These are phyloP conservation scores for Capronia americana DNA, from an alignment of 2,329 filamentous ascomycete genomes.

Conservation along the genomic window DNA sequence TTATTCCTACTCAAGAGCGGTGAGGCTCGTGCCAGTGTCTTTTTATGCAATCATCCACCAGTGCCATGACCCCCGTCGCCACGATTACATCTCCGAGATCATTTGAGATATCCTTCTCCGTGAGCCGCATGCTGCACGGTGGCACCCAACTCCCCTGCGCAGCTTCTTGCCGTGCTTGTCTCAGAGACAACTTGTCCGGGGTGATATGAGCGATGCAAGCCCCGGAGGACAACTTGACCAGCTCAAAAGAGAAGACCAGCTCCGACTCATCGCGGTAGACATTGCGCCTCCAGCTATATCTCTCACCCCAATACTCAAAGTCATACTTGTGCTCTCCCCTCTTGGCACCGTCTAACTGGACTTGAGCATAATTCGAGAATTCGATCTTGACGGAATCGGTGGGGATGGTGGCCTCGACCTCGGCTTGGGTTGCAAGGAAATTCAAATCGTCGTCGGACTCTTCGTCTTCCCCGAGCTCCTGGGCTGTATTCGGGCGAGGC, in stretches of 20 bases:
- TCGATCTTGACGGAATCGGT: conserved; percentile 87
- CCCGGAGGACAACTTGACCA: conserved; percentile 71
- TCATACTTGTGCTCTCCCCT: conserved; percentile 79
- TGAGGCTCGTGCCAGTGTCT: conserved; percentile 67
- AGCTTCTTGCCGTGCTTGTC: conserved; percentile 74
- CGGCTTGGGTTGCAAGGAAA: conserved; percentile 30
- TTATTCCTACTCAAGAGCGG: conserved; percentile 25
- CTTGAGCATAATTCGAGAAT: conserved; percentile 95
- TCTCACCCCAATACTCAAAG: conserved; percentile 91
- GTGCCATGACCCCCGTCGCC: conserved; percentile 83
- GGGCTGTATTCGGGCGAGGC: conserved; percentile 65
- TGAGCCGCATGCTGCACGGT: conserved; percentile 89
- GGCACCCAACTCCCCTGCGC: conserved; percentile 86
- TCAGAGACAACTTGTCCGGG: conserved; percentile 74
- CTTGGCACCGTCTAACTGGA: conserved; percentile 71
- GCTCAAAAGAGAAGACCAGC: conserved; percentile 76
- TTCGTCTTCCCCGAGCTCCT: conserved; percentile 55
- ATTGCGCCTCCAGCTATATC: conserved; percentile 82
- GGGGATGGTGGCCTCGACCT: conserved; percentile 46
- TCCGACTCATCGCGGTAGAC: conserved; percentile 69
- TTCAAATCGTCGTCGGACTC: conserved; percentile 40
- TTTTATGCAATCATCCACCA: conserved; percentile 92
- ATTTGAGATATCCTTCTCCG: conserved; percentile 70
- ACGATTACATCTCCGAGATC: conserved; percentile 73
- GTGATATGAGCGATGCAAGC: conserved; percentile 81